phyloP scores from a whole-genome alignment of 768 basidiomycete species.

The Mycena galopus region DNA sequence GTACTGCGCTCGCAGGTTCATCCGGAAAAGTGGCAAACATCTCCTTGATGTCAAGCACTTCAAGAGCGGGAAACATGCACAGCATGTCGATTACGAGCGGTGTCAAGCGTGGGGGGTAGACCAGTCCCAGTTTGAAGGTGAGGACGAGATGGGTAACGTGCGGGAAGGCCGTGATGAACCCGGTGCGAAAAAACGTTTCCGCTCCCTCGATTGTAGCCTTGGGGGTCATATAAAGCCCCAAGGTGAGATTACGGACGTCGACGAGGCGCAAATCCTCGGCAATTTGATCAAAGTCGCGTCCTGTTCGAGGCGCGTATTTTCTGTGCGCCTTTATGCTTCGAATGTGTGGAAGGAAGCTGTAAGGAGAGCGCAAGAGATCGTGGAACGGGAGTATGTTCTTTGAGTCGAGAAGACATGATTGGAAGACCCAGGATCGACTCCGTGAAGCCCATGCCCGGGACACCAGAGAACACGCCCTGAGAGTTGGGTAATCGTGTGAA shows the following conservation, averaged over 20 bases:
- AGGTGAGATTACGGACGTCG: not conserved
- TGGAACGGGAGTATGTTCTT: not conserved
- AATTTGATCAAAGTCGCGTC: not conserved
- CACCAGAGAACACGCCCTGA: slow-evolving; percentile 53
- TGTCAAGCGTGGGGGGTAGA: not conserved
- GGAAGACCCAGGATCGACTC: slow-evolving; percentile 56
- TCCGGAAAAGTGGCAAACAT: no score
- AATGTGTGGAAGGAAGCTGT: not conserved
- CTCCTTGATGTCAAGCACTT: not conserved
- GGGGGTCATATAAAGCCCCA: not conserved
- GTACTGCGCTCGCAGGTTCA: not conserved
- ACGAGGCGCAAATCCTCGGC: not conserved
- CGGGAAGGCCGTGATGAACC: not conserved
- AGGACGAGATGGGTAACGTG: not conserved
- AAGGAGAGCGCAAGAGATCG: not conserved
- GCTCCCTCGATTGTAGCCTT: not conserved
- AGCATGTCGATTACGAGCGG: not conserved
- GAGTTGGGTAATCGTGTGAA: slow-evolving; percentile 47
- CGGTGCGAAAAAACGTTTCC: not conserved
- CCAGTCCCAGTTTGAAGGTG: not conserved
- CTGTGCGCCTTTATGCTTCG: not conserved
- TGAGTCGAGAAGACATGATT: not conserved
- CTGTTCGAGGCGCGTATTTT: no score
- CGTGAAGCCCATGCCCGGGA: slow-evolving; percentile 55
- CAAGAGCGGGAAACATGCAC: not conserved